Base-by-base conservation (phyloP, 2,329 filamentous ascomycete genomes). In the Penicillium brevicompactum region DNA sequence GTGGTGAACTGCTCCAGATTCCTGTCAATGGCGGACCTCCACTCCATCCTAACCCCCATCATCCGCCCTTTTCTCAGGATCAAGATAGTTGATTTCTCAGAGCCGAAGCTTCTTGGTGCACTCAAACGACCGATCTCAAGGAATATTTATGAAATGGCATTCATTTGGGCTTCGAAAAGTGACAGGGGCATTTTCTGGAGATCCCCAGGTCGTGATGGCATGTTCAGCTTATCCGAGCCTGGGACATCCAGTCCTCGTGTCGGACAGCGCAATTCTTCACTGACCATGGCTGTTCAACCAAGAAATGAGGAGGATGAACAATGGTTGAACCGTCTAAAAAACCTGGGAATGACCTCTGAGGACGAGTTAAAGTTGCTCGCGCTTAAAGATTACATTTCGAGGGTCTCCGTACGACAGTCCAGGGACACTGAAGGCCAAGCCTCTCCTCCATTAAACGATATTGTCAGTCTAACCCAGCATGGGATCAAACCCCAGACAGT, bases 281-380 rank as follows among this genome's bases (percentile, higher is more conserved):
- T 68, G 46, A 62, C 85, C 9, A 74, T 94, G 27, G 82, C 80
- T 59, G 86, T 84, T 62, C 77, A 89, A 3, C 76, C 83, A 0
- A 92, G 87, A 68, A 96, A 92, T 62, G 92, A 96, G 8, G 93
- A 97, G 71, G 94, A 99, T 68, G 92, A 97, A 59, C 86, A 92
- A 63, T 97, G 94, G 92, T 78, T 99, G n/a, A 81, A 84, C 13
- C 89, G 91, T 60, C 76, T 99, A 46, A 85, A 90, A 48, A 96
- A 91, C 60, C 85, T 96, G 41, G 94, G 94, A 0, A 85, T 99
- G 78, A 79, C 82, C 1, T 69, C 81, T 1, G 92, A 97, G 43
- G 93, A 99, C 63, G 94, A 99, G 62, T 85, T 89, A 68, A 97
- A 99, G 72, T 77, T 99, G 2, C 78, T 97, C 34, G 89, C 87